Conservation (phyloP, 148 eudicot genomes). For the Silene conica region DNA sequence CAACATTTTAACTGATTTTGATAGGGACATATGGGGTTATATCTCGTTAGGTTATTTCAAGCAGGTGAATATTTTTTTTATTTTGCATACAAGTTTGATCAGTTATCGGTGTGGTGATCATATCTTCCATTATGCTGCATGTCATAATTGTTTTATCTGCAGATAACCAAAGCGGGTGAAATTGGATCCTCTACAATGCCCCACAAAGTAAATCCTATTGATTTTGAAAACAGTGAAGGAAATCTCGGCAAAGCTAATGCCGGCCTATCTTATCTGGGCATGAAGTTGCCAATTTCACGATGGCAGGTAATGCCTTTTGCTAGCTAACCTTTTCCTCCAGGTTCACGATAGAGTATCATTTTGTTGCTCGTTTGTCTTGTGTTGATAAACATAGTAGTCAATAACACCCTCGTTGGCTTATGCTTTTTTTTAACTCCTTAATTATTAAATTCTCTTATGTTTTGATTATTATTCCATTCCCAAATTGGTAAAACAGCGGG, state of each 20-base stretch:
- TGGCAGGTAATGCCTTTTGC: slow-evolving; percentile 63
- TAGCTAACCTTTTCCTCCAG: not conserved
- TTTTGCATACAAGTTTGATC: no score
- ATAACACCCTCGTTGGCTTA: not conserved
- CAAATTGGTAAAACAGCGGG: slow-evolving; percentile 52
- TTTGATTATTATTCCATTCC: not conserved
- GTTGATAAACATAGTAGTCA: not conserved
- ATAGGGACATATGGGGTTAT: slow-evolving; percentile 88
- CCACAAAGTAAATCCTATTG: slow-evolving; percentile 96
- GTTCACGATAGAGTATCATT: not conserved
- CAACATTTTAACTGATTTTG: slow-evolving; percentile 75
- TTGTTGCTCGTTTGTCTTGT: not conserved
- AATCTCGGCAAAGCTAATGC: slow-evolving; percentile 90
- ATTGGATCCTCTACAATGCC: slow-evolving; percentile 99
- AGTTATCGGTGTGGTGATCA: not conserved
- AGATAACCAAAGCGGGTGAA: slow-evolving; percentile 89
- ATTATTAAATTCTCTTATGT: not conserved
- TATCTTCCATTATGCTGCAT: not conserved
- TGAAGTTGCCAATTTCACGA: slow-evolving; percentile 84
- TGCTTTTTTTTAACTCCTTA: not conserved
- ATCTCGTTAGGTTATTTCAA: slow-evolving; percentile 83
- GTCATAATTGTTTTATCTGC: slow-evolving; percentile 20
- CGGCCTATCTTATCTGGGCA: slow-evolving; percentile 57
- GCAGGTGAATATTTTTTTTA: slow-evolving; percentile 48
- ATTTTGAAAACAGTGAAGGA: slow-evolving; percentile 98